These are phyloP conservation scores for Suhomyces atakaporum DNA, from an alignment of 1,139 yeast genomes.

Conservation along the genomic window DNA sequence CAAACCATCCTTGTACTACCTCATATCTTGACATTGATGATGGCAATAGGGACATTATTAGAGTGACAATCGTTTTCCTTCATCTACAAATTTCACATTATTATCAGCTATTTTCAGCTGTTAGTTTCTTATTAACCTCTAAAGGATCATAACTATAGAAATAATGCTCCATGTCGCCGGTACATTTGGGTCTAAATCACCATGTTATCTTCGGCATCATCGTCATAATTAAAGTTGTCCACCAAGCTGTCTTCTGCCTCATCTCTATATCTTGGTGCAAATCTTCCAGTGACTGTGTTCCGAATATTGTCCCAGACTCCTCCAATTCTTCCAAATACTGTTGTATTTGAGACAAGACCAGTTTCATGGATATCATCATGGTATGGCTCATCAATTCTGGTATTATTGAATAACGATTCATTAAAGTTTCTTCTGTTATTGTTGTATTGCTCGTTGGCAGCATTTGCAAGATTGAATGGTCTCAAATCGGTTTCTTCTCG, in stretches of 20 bases:
- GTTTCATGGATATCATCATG: constrained; percentile 4
- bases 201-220: constrained; percentile 33
- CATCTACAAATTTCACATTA: no score
- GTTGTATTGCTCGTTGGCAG: constrained; percentile 38
- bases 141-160: no score
- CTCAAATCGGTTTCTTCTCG: constrained; percentile 21
- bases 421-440: constrained; percentile 31
- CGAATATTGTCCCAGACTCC: constrained; percentile 27
- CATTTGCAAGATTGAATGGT: constrained; percentile 31
- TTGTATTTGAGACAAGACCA: constrained; percentile 1
- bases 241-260: constrained; percentile 22
- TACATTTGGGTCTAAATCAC: constrained; percentile 18
- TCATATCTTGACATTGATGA: no score
- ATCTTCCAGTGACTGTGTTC: constrained; percentile 21
- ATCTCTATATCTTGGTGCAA: constrained; percentile 17
- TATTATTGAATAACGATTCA: constrained; percentile 18
- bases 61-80: no score
- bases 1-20: no score
- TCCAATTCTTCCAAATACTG: constrained; percentile 29
- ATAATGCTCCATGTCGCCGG: no score
- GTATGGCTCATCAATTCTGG: constrained; percentile 8
- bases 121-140: no score
- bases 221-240: constrained; percentile 31
- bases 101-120: no score
- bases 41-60: no score